These are phyloP conservation scores for Cladosporium austrohemisphaericum DNA, from an alignment of 2,329 filamentous ascomycete species.

Conservation along the genomic window DNA sequence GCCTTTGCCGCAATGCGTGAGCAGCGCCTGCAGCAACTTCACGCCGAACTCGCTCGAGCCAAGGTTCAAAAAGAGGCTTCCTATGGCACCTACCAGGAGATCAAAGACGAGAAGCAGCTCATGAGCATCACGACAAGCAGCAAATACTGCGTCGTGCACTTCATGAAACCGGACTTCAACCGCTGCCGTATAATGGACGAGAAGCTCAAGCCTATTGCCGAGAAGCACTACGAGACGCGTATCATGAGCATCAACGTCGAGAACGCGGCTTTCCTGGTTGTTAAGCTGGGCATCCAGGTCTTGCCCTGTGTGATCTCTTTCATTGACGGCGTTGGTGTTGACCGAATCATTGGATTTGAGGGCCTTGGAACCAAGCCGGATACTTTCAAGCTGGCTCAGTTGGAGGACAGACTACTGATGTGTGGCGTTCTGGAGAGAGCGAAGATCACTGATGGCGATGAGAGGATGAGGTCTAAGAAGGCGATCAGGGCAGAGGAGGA, in stretches of 20 bases:
- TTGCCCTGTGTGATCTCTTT: conserved; percentile 58
- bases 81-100: conserved; percentile 52
- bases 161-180: conserved; percentile 61
- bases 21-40: conserved; percentile 55
- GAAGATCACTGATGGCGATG: conserved; percentile 49
- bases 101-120: conserved; percentile 56
- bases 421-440: conserved; percentile 50
- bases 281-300: conserved; percentile 55
- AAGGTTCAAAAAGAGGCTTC: conserved; percentile 42
- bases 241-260: conserved; percentile 58
- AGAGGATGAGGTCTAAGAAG: conserved; percentile 32
- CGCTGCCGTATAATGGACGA: conserved; percentile 61
- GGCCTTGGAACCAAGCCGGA: conserved; percentile 53
- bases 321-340: conserved; percentile 52
- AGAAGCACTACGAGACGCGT: conserved; percentile 56
- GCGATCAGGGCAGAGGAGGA: conserved; percentile 35
- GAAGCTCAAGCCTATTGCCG: conserved; percentile 53
- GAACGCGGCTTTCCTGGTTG: conserved; percentile 57
- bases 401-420: conserved; percentile 51
- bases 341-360: conserved; percentile 58
- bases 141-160: conserved; percentile 58
- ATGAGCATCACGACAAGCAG: conserved; percentile 59
- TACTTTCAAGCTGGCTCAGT: conserved; percentile 51
- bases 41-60: conserved; percentile 52
- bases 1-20: conserved; percentile 54